These are phyloP conservation scores for Phlyctochytrium arcticum DNA, from an alignment of 192 early-diverging fungal species.

Conservation along the genomic window DNA sequence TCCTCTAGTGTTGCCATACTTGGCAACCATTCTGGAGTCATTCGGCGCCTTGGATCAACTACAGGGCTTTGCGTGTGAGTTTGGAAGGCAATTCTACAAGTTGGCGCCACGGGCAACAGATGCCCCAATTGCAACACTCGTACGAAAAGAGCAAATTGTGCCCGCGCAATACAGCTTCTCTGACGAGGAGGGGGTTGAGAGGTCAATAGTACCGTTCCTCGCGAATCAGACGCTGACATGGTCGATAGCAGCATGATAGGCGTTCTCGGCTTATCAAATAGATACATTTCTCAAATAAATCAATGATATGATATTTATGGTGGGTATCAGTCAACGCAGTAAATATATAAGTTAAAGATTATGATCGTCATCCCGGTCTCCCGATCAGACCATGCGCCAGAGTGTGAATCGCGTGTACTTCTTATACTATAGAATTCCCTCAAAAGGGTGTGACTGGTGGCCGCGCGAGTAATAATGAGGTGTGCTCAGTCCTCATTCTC, in stretches of 20 bases:
- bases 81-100: conserved; percentile 83
- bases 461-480: too few species aligned
- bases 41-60: conserved; percentile 81
- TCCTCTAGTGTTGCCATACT: conserved; percentile 75
- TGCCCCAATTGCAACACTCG: conserved; percentile 40
- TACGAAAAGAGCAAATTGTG: conserved; percentile 39
- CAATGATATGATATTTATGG: too few species aligned
- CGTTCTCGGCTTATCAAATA: too few species aligned
- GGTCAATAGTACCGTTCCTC: conserved; percentile 80
- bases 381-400: too few species aligned
- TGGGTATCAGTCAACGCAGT: too few species aligned
- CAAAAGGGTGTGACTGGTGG: too few species aligned
- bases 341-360: too few species aligned
- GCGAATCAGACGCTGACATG: conserved; percentile 52
- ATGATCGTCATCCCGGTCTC: too few species aligned
- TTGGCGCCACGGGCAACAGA: conserved; percentile 39
- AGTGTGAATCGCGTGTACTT: too few species aligned
- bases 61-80: conserved; percentile 75
- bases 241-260: not conserved
- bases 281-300: too few species aligned
- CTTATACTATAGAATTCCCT: too few species aligned
- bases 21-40: conserved; percentile 84
- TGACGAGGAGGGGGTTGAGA: conserved; percentile 43
- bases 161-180: conserved; percentile 50
- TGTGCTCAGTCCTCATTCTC: too few species aligned